Conservation (phyloP, 139 green algal genomes). For the Deuterostichococcus epilithicus region DNA sequence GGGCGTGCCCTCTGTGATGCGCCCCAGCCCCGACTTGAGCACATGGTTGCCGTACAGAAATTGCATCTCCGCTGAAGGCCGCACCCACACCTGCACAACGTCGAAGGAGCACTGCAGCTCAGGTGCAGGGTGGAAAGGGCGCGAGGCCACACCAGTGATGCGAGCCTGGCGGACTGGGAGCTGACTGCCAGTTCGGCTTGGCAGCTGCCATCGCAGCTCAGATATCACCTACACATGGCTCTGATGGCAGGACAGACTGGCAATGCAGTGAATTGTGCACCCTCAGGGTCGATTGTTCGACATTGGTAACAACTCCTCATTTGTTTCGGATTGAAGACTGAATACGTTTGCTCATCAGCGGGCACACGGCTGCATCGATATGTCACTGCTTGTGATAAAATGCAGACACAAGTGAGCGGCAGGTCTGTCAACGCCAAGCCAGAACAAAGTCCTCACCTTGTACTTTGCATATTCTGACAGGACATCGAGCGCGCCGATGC, state of each 20-base stretch:
- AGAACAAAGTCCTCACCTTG: slow-evolving; percentile 68
- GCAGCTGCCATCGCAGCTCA: no score
- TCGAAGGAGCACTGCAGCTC: not conserved
- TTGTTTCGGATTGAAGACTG: slow-evolving; percentile 63
- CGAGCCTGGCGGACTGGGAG: no score
- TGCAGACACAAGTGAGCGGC: not conserved
- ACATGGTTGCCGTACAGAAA: slow-evolving; percentile 99
- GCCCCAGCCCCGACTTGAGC: slow-evolving; percentile 91
- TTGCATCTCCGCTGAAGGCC: slow-evolving; percentile 94
- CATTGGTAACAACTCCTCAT: slow-evolving; percentile 5
- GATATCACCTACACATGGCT: no score
- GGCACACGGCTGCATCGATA: slow-evolving; percentile 1
- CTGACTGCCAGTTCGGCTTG: no score
- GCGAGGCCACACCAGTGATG: no score
- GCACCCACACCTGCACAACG: slow-evolving; percentile 89
- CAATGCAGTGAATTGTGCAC: no score
- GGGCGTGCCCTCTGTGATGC: slow-evolving; percentile 96
- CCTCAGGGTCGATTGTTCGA: not conserved
- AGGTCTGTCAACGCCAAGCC: not conserved
- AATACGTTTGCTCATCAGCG: slow-evolving; percentile 43
- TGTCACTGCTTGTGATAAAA: not conserved
- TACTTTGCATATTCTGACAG: slow-evolving; percentile 90
- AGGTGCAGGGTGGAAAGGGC: not conserved
- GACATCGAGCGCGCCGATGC: slow-evolving; percentile 86
- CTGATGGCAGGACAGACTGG: no score